Conservation (phyloP, 108 stramenopile genomes). For the Discostella stelligeroides region DNA sequence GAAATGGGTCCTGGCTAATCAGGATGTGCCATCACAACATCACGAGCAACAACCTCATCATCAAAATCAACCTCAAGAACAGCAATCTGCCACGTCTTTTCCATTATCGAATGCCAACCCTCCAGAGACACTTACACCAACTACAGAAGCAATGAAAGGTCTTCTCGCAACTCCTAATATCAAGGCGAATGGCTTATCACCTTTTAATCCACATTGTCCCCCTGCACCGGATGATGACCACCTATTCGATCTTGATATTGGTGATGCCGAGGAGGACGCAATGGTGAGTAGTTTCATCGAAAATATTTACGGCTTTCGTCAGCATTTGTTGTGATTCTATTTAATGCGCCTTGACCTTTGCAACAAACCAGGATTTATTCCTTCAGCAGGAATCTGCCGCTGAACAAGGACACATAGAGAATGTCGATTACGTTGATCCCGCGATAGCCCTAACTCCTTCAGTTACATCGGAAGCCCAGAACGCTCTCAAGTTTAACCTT, state of each 20-base stretch:
- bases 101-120: slow-evolving; percentile 4
- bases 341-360: not conserved
- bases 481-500: slow-evolving; percentile 75
- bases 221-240: slow-evolving; percentile 34
- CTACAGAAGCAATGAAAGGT: slow-evolving; percentile 25
- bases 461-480: slow-evolving; percentile 21
- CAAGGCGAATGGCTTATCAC: slow-evolving; percentile 3
- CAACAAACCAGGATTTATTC: slow-evolving; percentile 31
- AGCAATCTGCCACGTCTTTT: slow-evolving; percentile 8
- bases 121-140: slow-evolving; percentile 19
- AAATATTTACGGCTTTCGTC: not conserved
- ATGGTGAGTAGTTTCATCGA: slow-evolving; percentile 17
- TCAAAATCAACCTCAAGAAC: slow-evolving; percentile 3
- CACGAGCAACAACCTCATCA: not conserved
- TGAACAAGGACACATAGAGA: slow-evolving; percentile 11
- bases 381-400: slow-evolving; percentile 42
- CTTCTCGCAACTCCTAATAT: slow-evolving; percentile 37
- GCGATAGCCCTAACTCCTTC: slow-evolving; percentile 9
- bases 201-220: slow-evolving; percentile 18
- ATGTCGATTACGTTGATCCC: slow-evolving; percentile 26
- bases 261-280: slow-evolving; percentile 40
- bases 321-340: not conserved
- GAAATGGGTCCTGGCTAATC: slow-evolving; percentile 89
- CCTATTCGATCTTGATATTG: slow-evolving; percentile 40
- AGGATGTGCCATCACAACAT: slow-evolving; percentile 7